Conservation (phyloP, 441 rosid species). For the Bruguiera hainesii region DNA sequence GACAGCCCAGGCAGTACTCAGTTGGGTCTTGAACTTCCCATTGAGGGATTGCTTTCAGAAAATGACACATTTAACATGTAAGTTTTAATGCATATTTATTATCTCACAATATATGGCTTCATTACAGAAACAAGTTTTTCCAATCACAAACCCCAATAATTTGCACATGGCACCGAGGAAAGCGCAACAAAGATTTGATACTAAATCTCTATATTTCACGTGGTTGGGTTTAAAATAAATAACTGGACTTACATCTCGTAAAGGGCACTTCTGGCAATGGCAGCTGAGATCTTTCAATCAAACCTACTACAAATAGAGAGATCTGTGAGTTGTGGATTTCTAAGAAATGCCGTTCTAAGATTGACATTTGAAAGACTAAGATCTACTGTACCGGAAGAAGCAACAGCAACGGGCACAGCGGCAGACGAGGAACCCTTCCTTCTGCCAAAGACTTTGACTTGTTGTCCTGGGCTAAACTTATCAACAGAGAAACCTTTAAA, state of each 20-base stretch:
- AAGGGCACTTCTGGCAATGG: slow-evolving; percentile 48
- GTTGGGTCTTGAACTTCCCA: slow-evolving; percentile 88
- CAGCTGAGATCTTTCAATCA: slow-evolving; percentile 52
- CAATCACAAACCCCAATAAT: background rate
- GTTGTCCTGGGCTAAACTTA: slow-evolving; percentile 75
- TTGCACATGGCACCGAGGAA: too few relatives aligned
- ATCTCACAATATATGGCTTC: too few relatives aligned
- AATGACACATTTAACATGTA: background rate
- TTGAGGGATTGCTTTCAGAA: slow-evolving; percentile 44
- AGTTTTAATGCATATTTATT: background rate
- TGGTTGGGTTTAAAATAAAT: background rate
- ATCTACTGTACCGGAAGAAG: slow-evolving; percentile 37
- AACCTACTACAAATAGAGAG: slow-evolving; percentile 32
- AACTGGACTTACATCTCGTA: slow-evolving; percentile 43
- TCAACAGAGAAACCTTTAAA: slow-evolving; percentile 88
- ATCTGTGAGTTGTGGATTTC: slow-evolving; percentile 25
- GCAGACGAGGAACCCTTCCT: slow-evolving; percentile 46
- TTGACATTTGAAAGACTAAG: slow-evolving; percentile 4
- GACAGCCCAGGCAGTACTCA: slow-evolving; percentile 63
- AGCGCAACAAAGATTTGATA: background rate
- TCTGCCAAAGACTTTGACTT: slow-evolving; percentile 85
- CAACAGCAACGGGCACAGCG: slow-evolving; percentile 18
- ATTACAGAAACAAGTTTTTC: too few relatives aligned
- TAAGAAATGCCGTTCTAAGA: slow-evolving; percentile 11
- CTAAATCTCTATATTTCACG: background rate